Evolutionary conservation across 176 grass and related monocot genomes (phyloP).

Genomic region (Phoenix dactylifera): DNA sequence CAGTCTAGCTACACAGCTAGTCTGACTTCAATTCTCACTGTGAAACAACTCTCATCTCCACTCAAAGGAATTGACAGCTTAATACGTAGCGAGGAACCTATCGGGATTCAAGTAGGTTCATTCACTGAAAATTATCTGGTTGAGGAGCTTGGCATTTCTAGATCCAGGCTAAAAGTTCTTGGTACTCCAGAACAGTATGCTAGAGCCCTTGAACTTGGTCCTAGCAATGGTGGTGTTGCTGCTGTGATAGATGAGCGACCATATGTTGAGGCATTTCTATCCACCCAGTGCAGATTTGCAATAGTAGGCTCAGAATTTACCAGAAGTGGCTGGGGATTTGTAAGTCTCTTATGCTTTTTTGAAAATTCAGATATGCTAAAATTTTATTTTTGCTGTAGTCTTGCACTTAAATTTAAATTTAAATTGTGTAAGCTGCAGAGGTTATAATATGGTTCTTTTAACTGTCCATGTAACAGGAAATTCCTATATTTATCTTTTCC

Average conservation of each 20-base stretch:
- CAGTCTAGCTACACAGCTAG: constrained; percentile 82
- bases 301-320: constrained; percentile 75
- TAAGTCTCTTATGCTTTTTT: constrained; percentile 21
- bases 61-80: constrained; percentile 63
- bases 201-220: constrained; percentile 46
- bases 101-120: constrained; percentile 60
- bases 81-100: constrained; percentile 43
- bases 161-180: constrained; percentile 48
- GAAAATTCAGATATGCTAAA: no score
- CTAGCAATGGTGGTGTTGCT: constrained; percentile 46
- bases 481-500: no score
- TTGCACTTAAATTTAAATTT: no score
- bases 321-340: constrained; percentile 80
- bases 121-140: constrained; percentile 60
- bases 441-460: no score
- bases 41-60: constrained; percentile 67
- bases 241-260: constrained; percentile 60
- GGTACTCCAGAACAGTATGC: constrained; percentile 32
- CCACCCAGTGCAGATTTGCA: constrained; percentile 26
- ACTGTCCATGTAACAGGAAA: no score
- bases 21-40: constrained; percentile 77
- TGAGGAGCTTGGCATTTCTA: constrained; percentile 48
- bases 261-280: constrained; percentile 55
- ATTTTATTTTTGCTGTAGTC: no score
- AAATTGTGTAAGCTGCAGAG: no score